These are phyloP conservation scores for Plasmodium knowlesi DNA, from an alignment of 169 alveolate species.

Conservation along the genomic window DNA sequence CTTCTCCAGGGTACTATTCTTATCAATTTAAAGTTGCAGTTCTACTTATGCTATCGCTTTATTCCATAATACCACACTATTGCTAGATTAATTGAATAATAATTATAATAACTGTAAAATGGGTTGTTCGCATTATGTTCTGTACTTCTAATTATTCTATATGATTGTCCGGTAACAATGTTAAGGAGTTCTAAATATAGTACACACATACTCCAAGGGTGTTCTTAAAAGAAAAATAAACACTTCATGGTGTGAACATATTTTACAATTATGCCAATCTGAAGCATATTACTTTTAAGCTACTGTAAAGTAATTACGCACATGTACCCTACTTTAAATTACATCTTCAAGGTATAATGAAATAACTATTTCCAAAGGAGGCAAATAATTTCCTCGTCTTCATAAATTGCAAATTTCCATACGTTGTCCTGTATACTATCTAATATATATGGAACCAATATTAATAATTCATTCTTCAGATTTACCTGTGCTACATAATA, in stretches of 20 bases:
- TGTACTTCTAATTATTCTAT: neutral
- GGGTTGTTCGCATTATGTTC: neutral
- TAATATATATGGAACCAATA: neutral
- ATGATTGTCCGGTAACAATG: neutral
- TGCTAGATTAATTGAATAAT: neutral
- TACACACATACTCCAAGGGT: neutral
- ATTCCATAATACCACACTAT: neutral
- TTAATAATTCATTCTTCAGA: neutral
- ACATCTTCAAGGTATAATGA: neutral
- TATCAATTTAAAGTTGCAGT: neutral
- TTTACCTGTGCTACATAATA: neutral
- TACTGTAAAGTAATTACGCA: too few relatives aligned
- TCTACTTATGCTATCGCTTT: neutral
- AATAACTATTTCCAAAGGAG: neutral
- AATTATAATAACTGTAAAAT: neutral
- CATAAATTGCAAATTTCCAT: neutral
- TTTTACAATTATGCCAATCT: neutral
- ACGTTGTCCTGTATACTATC: neutral
- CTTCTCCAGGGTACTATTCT: neutral
- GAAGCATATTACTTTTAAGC: neutral
- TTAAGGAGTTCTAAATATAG: neutral
- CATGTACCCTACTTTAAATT: neutral
- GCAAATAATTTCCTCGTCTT: neutral
- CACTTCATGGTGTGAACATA: neutral
- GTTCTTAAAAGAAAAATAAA: neutral